A percentile compares a stretch with the other conserved stretches of the same genome.
Evolutionary conservation across 2,329 filamentous ascomycete species (phyloP).

Genomic region (Onygenales sp.): DNA sequence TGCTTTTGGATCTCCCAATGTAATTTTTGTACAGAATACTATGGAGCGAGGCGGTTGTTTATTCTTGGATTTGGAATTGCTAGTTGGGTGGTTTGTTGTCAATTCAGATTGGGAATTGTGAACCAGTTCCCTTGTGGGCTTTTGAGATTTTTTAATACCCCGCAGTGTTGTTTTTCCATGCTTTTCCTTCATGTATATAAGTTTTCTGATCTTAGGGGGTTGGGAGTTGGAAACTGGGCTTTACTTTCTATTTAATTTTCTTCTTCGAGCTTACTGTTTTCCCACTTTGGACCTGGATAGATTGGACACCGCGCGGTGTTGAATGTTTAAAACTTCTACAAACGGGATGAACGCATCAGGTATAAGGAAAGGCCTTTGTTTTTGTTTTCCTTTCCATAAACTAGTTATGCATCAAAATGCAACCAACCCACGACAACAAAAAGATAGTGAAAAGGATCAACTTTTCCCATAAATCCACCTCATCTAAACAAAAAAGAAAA

Average conservation of each 20-base stretch:
- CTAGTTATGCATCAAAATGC: too few species aligned
- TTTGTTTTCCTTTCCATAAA: background rate
- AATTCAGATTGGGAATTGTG: slow-evolving; percentile 6
- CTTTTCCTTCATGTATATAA: background rate
- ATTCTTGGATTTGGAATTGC: background rate
- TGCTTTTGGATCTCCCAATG: background rate
- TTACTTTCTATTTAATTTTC: background rate
- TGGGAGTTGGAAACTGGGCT: background rate
- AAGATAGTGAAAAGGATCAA: background rate
- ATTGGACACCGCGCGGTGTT: too few species aligned
- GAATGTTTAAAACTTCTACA: too few species aligned
- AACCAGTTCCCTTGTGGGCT: background rate
- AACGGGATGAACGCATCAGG: too few species aligned
- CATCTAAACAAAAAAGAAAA: background rate
- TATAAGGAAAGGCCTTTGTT: too few species aligned
- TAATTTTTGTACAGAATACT: slow-evolving; percentile 1
- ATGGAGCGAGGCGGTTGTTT: slow-evolving; percentile 3
- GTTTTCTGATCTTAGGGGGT: background rate
- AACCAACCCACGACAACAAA: background rate
- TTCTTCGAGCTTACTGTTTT: too few species aligned
- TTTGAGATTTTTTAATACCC: background rate
- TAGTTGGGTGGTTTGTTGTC: slow-evolving; percentile 9
- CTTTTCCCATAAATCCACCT: background rate
- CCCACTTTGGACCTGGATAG: too few species aligned
- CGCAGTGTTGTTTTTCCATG: background rate